Conservation (phyloP, 1,139 yeast species). For the Candida sp. region DNA sequence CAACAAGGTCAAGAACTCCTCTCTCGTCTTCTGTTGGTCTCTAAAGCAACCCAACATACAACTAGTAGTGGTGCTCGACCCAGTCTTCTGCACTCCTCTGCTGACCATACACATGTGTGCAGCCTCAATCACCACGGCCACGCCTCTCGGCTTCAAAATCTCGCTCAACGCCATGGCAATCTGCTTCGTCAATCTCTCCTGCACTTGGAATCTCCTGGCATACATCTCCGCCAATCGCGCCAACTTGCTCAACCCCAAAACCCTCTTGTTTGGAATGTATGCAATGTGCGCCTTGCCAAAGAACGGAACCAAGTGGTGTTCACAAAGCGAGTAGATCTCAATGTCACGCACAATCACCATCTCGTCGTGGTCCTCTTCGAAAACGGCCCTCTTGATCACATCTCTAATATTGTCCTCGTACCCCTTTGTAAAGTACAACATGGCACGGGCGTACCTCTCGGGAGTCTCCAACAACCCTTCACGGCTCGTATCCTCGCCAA, state of each 20-base stretch:
- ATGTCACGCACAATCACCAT: constrained; percentile 98
- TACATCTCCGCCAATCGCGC: constrained; percentile 98
- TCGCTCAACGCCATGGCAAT: constrained; percentile 96
- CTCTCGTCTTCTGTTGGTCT: constrained; percentile 92
- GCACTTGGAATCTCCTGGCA: constrained; percentile 93
- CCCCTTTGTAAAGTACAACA: constrained; percentile 95
- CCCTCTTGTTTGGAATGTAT: constrained; percentile 93
- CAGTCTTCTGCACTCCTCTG: constrained; percentile 96
- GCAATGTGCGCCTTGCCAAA: constrained; percentile 97
- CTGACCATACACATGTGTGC: constrained; percentile 99
- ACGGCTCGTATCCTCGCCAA: constrained; percentile 90
- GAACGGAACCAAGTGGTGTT: constrained; percentile 97
- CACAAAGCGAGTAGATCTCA: constrained; percentile 91
- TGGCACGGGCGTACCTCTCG: constrained; percentile 94
- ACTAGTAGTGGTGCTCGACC: constrained; percentile 92
- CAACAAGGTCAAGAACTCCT: constrained; percentile 87
- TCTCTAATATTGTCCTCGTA: constrained; percentile 92
- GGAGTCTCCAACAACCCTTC: constrained; percentile 97
- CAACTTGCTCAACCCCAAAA: constrained; percentile 90
- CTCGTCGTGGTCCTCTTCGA: constrained; percentile 98
- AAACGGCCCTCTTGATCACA: constrained; percentile 93
- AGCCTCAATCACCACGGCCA: constrained; percentile 98
- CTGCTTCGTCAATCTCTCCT: constrained; percentile 95
- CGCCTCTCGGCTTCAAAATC: constrained; percentile 92
- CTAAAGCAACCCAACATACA: constrained; percentile 98